Conservation (phyloP, 2,329 filamentous ascomycete species). For the Karstenula rhodostoma region DNA sequence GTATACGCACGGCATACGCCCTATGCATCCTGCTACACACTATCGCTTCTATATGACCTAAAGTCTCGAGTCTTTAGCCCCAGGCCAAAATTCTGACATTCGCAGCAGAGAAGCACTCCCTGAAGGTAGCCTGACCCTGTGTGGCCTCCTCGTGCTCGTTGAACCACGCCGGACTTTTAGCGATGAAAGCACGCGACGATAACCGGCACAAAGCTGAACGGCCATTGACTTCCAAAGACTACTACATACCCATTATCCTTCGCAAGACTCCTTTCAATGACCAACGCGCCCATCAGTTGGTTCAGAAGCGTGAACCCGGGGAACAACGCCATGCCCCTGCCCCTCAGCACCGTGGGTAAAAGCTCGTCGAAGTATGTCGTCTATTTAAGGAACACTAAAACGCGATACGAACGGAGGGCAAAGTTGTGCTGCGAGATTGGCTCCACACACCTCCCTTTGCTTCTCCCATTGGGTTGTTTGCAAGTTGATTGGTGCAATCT, state of each 20-base stretch:
- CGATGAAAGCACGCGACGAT: slow-evolving; percentile 56
- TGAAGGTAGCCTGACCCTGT: slow-evolving; percentile 32
- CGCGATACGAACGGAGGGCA: too few relatives aligned
- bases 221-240: slow-evolving; percentile 57
- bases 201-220: slow-evolving; percentile 54
- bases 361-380: slow-evolving; percentile 61
- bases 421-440: too few relatives aligned
- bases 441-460: too few relatives aligned
- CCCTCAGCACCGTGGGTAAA: slow-evolving; percentile 56
- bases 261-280: slow-evolving; percentile 48
- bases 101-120: slow-evolving; percentile 47
- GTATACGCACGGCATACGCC: neutral
- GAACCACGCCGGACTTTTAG: slow-evolving; percentile 61
- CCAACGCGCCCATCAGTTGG: slow-evolving; percentile 55
- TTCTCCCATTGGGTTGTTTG: too few relatives aligned
- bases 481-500: too few relatives aligned
- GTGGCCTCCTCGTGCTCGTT: slow-evolving; percentile 37
- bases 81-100: slow-evolving; percentile 48
- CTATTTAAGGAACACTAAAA: neutral
- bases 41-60: slow-evolving; percentile 24
- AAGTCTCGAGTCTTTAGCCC: slow-evolving; percentile 26
- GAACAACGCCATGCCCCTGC: slow-evolving; percentile 58
- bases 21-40: neutral
- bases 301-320: slow-evolving; percentile 60
- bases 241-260: slow-evolving; percentile 48